phyloP scores from a whole-genome alignment of 768 basidiomycete species.

The Wakefieldia striispora region DNA sequence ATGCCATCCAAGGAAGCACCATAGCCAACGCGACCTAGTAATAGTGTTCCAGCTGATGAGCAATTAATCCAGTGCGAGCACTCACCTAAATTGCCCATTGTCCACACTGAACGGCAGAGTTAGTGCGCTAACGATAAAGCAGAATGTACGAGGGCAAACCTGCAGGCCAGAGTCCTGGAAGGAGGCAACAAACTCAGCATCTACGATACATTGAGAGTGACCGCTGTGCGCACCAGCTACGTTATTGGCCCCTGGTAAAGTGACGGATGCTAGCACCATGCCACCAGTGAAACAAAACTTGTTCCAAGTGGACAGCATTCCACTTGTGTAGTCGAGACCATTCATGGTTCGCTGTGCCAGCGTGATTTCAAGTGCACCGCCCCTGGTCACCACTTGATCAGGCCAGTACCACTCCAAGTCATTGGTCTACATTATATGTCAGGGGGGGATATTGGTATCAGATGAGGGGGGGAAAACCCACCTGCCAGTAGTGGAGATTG shows the following conservation, averaged over 20 bases:
- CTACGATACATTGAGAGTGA: not conserved
- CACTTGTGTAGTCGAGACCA: constrained; percentile 69
- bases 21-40: constrained; percentile 75
- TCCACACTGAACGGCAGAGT: constrained; percentile 46
- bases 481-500: constrained; percentile 78
- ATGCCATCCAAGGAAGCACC: constrained; percentile 84
- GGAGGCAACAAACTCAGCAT: not conserved
- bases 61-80: not conserved
- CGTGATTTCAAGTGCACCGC: constrained; percentile 75
- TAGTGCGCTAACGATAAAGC: constrained; percentile 5
- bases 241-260: constrained; percentile 63
- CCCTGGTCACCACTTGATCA: constrained; percentile 65
- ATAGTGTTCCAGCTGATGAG: not conserved
- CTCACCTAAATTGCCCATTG: constrained; percentile 75
- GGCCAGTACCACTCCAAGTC: constrained; percentile 93
- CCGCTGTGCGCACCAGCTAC: constrained; percentile 38
- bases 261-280: constrained; percentile 65
- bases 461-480: constrained; percentile 17
- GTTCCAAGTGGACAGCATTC: constrained; percentile 73
- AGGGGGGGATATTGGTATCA: not conserved
- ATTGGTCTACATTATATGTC: constrained; percentile 44
- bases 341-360: constrained; percentile 65
- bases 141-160: constrained; percentile 14
- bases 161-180: constrained; percentile 71
- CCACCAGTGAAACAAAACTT: constrained; percentile 96